phyloP scores from a whole-genome alignment of 371 early-diverging fungal species.

The Dinochytrium kinnereticum region DNA sequence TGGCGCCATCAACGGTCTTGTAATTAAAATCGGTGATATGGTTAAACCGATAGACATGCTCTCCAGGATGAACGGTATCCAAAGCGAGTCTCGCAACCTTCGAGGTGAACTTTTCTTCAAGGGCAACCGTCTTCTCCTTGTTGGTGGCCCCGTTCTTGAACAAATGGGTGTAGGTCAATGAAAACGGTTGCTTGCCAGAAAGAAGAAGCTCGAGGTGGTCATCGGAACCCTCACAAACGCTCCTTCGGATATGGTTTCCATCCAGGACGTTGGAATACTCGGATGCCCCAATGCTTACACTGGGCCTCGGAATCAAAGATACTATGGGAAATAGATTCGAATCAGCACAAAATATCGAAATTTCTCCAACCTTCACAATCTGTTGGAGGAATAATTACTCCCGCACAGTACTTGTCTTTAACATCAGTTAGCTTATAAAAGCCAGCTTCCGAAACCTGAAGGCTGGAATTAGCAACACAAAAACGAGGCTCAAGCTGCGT shows the following conservation, averaged over 20 bases:
- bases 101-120: slow-evolving; percentile 13
- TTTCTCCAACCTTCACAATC: slow-evolving; percentile 27
- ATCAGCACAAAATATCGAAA: neutral
- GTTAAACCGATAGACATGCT: slow-evolving; percentile 41
- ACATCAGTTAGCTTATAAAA: neutral
- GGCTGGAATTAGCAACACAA: too few relatives aligned
- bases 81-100: slow-evolving; percentile 28
- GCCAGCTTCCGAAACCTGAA: neutral
- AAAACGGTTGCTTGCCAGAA: slow-evolving; percentile 48
- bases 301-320: slow-evolving; percentile 37
- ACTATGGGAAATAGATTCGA: neutral
- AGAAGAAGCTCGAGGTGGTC: slow-evolving; percentile 42
- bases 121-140: neutral
- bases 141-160: neutral
- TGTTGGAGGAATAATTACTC: neutral
- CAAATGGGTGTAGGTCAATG: slow-evolving; percentile 33
- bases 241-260: slow-evolving; percentile 9
- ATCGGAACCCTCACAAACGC: slow-evolving; percentile 39
- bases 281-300: slow-evolving; percentile 30
- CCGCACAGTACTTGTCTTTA: slow-evolving; percentile 3
- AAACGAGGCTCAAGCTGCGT: neutral
- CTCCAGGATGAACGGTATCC: slow-evolving; percentile 40
- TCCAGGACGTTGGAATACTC: slow-evolving; percentile 27
- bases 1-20: slow-evolving; percentile 24
- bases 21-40: slow-evolving; percentile 52